Percentiles rank a stretch among this genome's conserved stretches.
Evolutionary conservation across 2,329 filamentous ascomycete species (phyloP).

Genomic region (Colletotrichum sublineola): DNA sequence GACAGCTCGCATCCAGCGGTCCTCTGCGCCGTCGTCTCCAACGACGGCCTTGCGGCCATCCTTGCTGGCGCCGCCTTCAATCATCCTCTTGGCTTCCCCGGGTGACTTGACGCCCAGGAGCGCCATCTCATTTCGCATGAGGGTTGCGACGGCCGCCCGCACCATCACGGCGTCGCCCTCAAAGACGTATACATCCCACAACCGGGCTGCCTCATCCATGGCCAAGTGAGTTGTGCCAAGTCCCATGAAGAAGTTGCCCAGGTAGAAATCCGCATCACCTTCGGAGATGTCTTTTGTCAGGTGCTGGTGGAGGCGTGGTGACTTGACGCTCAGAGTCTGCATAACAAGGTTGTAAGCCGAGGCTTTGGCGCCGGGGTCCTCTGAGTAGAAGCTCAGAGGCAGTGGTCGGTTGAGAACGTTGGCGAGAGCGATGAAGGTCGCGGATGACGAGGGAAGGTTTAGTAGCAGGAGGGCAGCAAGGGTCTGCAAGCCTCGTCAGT

Average conservation of each 20-base stretch:
- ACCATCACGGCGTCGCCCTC: conserved; percentile 82
- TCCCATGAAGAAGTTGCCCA: conserved; percentile 72
- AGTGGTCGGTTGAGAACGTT: conserved; percentile 84
- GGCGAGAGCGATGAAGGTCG: conserved; percentile 78
- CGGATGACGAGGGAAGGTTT: conserved; percentile 73
- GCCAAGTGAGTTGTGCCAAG: conserved; percentile 74
- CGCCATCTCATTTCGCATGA: conserved; percentile 67
- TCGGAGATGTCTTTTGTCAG: conserved; percentile 65
- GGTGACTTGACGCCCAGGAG: conserved; percentile 62
- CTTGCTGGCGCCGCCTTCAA: conserved; percentile 47
- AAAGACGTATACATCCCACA: conserved; percentile 88
- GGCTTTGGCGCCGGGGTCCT: conserved; percentile 76
- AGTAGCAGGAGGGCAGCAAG: conserved; percentile 81
- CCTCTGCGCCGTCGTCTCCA: conserved; percentile 59
- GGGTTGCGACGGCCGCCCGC: conserved; percentile 76
- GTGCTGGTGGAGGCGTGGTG: conserved; percentile 73
- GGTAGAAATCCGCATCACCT: conserved; percentile 65
- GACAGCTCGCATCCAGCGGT: conserved; percentile 59
- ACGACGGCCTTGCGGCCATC: conserved; percentile 40
- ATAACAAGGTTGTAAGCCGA: conserved; percentile 79
- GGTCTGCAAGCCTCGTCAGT: conserved; percentile 61
- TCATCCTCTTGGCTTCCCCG: conserved; percentile 59
- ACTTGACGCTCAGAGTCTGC: conserved; percentile 75
- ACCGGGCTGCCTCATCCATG: conserved; percentile 77
- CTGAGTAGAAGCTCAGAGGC: conserved; percentile 80